phyloP scores from a whole-genome alignment of 495 filamentous ascomycete genomes.

The Rhizodiscina lignyota region DNA sequence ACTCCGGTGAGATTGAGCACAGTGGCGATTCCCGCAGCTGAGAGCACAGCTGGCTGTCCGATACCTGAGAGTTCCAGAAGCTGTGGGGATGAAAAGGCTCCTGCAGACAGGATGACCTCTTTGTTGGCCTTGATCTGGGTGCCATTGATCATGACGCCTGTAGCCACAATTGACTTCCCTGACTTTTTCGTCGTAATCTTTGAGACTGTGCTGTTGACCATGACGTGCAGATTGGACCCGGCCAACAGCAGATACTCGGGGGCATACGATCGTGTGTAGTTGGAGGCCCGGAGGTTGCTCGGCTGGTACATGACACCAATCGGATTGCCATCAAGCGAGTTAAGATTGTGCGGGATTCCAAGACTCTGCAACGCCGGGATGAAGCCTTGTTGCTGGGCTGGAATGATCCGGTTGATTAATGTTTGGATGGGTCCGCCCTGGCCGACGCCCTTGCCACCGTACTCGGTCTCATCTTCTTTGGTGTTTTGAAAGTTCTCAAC shows the following conservation, averaged over 20 bases:
- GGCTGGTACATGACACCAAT: slow-evolving; percentile 24
- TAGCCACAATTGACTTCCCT: slow-evolving; percentile 3
- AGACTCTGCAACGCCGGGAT: slow-evolving; percentile 17
- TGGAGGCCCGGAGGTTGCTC: slow-evolving; percentile 19
- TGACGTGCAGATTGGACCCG: slow-evolving; percentile 4
- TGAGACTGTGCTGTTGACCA: slow-evolving; percentile 4
- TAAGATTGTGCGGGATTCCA: slow-evolving; percentile 16
- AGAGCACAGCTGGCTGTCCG: slow-evolving; percentile 10
- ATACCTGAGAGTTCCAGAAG: slow-evolving; percentile 19
- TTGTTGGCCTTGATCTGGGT: slow-evolving; percentile 6
- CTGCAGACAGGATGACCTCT: slow-evolving; percentile 15
- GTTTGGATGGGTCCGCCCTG: slow-evolving; percentile 17
- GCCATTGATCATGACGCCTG: slow-evolving; percentile 5
- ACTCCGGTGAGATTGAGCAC: slow-evolving; percentile 4
- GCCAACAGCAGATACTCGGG: slow-evolving; percentile 5
- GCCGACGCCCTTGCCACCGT: slow-evolving; percentile 8
- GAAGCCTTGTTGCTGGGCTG: slow-evolving; percentile 14
- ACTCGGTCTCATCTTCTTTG: slow-evolving; percentile 4
- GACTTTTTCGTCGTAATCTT: slow-evolving; percentile 7
- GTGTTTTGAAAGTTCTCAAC: slow-evolving; percentile 21
- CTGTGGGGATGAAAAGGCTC: slow-evolving; percentile 12
- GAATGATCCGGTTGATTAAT: slow-evolving; percentile 19
- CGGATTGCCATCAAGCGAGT: slow-evolving; percentile 21
- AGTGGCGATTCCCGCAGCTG: slow-evolving; percentile 7
- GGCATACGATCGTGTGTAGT: slow-evolving; percentile 24